Base-by-base conservation (phyloP, 2,329 filamentous ascomycete species). In the Ophiostoma perfectum region DNA sequence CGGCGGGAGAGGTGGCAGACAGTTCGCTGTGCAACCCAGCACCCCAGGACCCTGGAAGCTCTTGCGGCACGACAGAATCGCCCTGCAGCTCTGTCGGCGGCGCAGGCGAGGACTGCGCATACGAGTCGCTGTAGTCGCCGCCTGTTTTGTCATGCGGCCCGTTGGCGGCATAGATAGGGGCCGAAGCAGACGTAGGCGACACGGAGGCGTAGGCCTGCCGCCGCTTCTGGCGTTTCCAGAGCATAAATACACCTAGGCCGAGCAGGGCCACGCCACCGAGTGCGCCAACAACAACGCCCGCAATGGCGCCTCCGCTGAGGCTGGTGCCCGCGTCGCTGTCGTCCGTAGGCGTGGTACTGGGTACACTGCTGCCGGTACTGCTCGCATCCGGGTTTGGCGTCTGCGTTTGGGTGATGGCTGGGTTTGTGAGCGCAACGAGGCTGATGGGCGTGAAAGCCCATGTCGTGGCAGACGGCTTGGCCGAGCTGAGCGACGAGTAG, bases 401-500 rank as follows among this genome's bases (percentile, higher is more conserved):
- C 27, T 58, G 18, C 12, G 18, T 41, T 38, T 62, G 27, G 14
- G 64, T 64, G 11, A 55, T 62, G 5, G 55, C 38, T 38, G 60
- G 14, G 16, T n/a, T 65, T 49, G 65, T 71, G 6, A 41, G 14
- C 65, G 68, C 71, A 42, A 71, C 68, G 42, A 73, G 64, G 5
- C 8, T 16, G 11, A 64, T n/a, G 3, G 71, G 72, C 1, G 52
- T 45, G 45, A 73, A 72, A 41, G 65, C 14, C 70, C 71, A 68
- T 36, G 69, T 60, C 18, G 67, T 73, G 16, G 70, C 69, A 0
- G 67, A 52, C 5, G 72, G 71, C 11, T 68, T 62, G 18, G 70
- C 70, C 3, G 66, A 64, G 67, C 68, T 70, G 12, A 71, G 69
- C 3, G 72, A 73, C 66, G 70, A 71, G 63, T 68, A 68, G 6